Percentiles rank a stretch among this genome's conserved stretches.
Conservation (phyloP, 148 eudicot species). For the Amaranthus cruentus region DNA sequence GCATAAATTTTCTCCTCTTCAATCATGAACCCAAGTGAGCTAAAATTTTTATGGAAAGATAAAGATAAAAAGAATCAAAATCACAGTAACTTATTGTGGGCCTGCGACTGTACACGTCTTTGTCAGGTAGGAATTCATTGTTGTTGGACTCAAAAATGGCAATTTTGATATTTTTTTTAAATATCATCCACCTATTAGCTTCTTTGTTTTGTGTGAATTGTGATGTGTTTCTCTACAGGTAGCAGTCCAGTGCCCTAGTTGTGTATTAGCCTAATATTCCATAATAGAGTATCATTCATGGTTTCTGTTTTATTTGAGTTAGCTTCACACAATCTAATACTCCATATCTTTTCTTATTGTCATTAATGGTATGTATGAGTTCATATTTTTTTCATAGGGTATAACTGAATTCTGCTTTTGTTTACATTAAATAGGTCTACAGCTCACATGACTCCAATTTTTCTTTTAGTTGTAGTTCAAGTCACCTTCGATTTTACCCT, state of each 20-base stretch:
- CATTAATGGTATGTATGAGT: constrained; percentile 21
- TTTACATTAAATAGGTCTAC: constrained; percentile 46
- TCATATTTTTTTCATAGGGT: constrained; percentile 42
- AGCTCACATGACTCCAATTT: constrained; percentile 38
- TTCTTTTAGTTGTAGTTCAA: constrained; percentile 22
- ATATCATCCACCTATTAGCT: constrained; percentile 39
- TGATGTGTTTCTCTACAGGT: constrained; percentile 27
- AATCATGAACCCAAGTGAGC: constrained; percentile 2
- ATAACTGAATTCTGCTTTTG: constrained; percentile 34
- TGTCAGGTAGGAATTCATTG: constrained; percentile 40
- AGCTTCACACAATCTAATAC: constrained; percentile 18
- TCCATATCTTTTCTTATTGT: constrained; percentile 21
- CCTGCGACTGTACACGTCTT: constrained; percentile 39
- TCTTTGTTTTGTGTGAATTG: constrained; percentile 28
- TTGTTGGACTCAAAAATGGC: constrained; percentile 34
- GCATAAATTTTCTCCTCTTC: neutral
- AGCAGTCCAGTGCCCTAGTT: constrained; percentile 35
- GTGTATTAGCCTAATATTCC: constrained; percentile 3
- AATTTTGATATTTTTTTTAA: constrained; percentile 27
- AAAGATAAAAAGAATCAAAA: constrained; percentile 3
- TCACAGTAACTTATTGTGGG: constrained; percentile 27
- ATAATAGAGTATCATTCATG: constrained; percentile 3
- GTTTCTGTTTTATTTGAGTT: constrained; percentile 1
- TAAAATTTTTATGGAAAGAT: constrained; percentile 5
- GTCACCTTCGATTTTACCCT: constrained; percentile 20